Percentiles rank a stretch among this genome's conserved stretches.
These are phyloP conservation scores for Backusella parvicylindrica DNA, from an alignment of 192 early-diverging fungal species.

Conservation along the genomic window DNA sequence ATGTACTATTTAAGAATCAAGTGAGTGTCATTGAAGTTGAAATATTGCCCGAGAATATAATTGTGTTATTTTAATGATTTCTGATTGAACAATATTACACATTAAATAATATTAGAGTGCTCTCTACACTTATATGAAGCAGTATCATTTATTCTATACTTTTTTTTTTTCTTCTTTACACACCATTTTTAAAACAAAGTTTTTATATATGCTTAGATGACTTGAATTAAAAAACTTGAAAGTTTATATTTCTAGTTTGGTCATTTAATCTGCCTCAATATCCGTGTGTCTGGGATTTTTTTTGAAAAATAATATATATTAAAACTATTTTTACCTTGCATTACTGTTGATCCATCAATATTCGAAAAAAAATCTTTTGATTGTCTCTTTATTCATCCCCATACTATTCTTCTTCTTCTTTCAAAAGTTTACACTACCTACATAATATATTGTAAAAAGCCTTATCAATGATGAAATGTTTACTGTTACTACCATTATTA, in stretches of 20 bases:
- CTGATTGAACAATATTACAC: neutral
- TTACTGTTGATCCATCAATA: neutral
- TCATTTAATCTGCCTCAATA: neutral
- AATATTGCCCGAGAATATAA: neutral
- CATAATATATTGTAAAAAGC: neutral
- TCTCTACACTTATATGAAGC: no score
- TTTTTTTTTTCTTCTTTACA: no score
- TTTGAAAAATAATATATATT: neutral
- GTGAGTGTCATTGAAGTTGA: neutral
- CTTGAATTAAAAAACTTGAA: neutral
- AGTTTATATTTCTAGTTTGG: neutral
- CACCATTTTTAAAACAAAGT: no score
- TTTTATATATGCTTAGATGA: no score
- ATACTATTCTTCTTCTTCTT: neutral
- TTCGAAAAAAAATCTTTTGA: neutral
- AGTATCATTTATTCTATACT: no score
- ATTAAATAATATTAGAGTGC: neutral
- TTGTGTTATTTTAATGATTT: neutral
- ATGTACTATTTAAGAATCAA: neutral
- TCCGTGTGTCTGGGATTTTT: neutral
- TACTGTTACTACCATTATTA: neutral
- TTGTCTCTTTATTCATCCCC: neutral
- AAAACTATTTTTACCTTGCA: neutral
- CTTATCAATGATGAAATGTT: neutral
- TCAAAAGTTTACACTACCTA: neutral